A percentile compares a stretch with the other conserved stretches of the same genome.
Evolutionary conservation across 257 asterid species (phyloP).

Genomic region (Solanum lignicaule): DNA sequence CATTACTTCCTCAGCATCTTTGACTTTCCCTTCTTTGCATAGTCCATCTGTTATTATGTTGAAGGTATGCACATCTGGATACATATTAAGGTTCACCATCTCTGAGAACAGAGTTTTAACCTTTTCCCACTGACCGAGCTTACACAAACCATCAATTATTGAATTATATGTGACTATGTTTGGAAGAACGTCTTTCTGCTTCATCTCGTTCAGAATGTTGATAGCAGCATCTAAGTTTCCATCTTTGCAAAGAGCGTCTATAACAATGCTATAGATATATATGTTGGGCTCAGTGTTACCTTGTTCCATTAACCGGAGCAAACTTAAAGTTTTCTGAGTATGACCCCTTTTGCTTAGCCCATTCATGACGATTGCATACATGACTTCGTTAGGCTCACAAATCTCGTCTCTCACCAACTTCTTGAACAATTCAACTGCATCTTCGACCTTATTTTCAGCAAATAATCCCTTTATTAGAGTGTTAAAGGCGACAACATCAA

Average conservation of each 20-base stretch:
- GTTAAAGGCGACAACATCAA: fast-evolving
- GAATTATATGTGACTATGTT: background rate
- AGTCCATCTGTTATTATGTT: background rate
- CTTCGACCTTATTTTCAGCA: background rate
- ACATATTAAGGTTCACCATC: background rate
- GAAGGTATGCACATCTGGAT: background rate
- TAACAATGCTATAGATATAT: background rate
- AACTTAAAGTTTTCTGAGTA: background rate
- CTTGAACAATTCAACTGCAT: background rate
- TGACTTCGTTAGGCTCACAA: fast-evolving
- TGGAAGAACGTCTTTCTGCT: background rate
- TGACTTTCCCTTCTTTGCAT: background rate
- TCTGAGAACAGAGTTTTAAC: background rate
- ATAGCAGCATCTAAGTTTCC: background rate
- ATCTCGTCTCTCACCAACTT: background rate
- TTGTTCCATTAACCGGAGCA: background rate
- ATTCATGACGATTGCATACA: background rate
- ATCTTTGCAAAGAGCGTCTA: background rate
- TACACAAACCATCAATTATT: background rate
- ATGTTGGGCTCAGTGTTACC: background rate
- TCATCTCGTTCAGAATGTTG: background rate
- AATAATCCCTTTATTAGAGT: fast-evolving
- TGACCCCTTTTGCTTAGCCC: background rate
- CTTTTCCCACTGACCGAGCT: background rate
- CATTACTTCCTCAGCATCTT: background rate